A percentile compares a stretch with the other conserved stretches of the same genome.
phyloP scores from a whole-genome alignment of 805 yeast species.

The Hemisphaericaspora nanyangensis region DNA sequence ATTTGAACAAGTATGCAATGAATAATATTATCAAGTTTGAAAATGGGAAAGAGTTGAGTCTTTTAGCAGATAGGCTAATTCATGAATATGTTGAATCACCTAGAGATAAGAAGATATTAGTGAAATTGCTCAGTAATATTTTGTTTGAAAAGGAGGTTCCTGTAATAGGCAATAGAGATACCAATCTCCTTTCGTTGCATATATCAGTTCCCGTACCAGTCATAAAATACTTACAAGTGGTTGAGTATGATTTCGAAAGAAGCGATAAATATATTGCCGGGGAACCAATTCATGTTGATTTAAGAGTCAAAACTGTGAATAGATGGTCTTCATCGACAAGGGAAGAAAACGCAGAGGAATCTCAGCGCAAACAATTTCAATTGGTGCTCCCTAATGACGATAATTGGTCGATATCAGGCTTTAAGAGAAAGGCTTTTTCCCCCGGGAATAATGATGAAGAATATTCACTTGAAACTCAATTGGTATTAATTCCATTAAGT shows the following conservation, averaged over 20 bases:
- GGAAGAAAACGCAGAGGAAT: background rate
- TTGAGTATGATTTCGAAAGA: slow-evolving; percentile 41
- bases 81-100: slow-evolving; percentile 7
- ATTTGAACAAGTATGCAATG: slow-evolving; percentile 29
- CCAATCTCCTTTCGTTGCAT: slow-evolving; percentile 20
- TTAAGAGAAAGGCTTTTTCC: slow-evolving; percentile 49
- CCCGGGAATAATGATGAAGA: slow-evolving; percentile 20
- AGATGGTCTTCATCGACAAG: slow-evolving; percentile 34
- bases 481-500: slow-evolving; percentile 68
- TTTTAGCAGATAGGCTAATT: slow-evolving; percentile 12
- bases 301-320: slow-evolving; percentile 42
- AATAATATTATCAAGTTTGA: slow-evolving; percentile 14
- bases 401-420: slow-evolving; percentile 79
- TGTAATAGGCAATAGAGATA: no score
- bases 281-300: slow-evolving; percentile 48
- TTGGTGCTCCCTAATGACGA: slow-evolving; percentile 55
- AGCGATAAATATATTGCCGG: slow-evolving; percentile 55
- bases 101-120: slow-evolving; percentile 10
- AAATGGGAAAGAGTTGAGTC: slow-evolving; percentile 16
- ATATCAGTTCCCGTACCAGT: slow-evolving; percentile 64
- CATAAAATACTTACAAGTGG: slow-evolving; percentile 56
- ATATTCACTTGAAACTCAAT: slow-evolving; percentile 18
- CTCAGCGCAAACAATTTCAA: slow-evolving; percentile 28
- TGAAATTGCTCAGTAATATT: slow-evolving; percentile 2
- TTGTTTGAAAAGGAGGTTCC: background rate